Evolutionary conservation across 208 protist genomes (phyloP).

Genomic region (Phytomonas sp.): DNA sequence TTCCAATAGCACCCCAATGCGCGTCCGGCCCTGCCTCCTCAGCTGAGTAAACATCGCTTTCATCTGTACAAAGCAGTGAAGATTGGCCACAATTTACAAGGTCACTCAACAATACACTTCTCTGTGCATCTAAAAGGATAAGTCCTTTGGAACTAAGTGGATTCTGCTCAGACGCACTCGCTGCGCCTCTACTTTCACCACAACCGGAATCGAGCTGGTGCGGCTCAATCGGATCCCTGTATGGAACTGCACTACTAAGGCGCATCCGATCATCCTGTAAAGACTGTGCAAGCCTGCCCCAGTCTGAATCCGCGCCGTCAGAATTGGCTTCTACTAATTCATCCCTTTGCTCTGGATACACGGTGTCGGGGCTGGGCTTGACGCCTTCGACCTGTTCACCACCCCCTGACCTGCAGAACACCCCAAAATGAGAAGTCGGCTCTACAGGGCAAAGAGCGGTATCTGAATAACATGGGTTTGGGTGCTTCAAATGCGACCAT

Average conservation of each 20-base stretch:
- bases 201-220: neutral
- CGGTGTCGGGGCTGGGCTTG: neutral
- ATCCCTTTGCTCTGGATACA: neutral
- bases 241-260: neutral
- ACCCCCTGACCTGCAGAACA: neutral
- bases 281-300: neutral
- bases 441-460: neutral
- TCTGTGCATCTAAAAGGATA: neutral
- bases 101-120: neutral
- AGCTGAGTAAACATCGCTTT: neutral
- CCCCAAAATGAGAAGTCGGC: neutral
- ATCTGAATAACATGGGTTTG: neutral
- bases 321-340: neutral
- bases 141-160: neutral
- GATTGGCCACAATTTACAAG: conserved; percentile 1
- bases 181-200: neutral
- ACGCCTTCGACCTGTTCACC: neutral
- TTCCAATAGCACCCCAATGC: neutral
- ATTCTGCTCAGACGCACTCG: neutral
- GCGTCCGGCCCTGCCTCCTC: neutral
- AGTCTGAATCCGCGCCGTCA: neutral
- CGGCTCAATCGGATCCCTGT: neutral
- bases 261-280: neutral
- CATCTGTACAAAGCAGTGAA: neutral
- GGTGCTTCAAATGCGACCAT: neutral